These are phyloP conservation scores for Penicillium macrosclerotiorum DNA, from an alignment of 495 filamentous ascomycete species.

Conservation along the genomic window DNA sequence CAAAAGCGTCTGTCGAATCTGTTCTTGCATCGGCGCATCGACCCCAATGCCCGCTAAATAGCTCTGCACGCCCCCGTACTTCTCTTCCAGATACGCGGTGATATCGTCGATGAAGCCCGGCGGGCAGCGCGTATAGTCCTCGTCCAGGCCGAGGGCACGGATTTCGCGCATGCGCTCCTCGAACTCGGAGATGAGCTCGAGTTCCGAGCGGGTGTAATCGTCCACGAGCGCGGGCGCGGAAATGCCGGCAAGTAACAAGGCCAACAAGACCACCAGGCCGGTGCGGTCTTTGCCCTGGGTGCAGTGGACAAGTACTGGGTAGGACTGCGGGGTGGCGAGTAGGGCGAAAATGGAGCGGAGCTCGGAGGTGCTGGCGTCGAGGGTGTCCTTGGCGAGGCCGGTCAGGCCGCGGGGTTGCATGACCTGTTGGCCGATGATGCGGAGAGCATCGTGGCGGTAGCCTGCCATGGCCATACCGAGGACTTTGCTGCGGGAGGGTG, in stretches of 20 bases:
- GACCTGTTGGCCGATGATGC: slow-evolving; percentile 63
- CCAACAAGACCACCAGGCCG: slow-evolving; percentile 65
- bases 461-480: slow-evolving; percentile 59
- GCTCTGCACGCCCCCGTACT: slow-evolving; percentile 59
- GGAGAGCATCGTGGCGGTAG: slow-evolving; percentile 64
- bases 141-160: slow-evolving; percentile 60
- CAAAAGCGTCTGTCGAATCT: slow-evolving; percentile 29
- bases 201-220: slow-evolving; percentile 67
- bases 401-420: slow-evolving; percentile 67
- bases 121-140: slow-evolving; percentile 66
- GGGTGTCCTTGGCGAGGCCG: slow-evolving; percentile 62
- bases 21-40: slow-evolving; percentile 32
- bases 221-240: slow-evolving; percentile 53
- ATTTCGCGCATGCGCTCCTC: slow-evolving; percentile 67
- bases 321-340: slow-evolving; percentile 42
- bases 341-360: slow-evolving; percentile 57
- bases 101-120: slow-evolving; percentile 52
- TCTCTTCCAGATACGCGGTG: slow-evolving; percentile 45
- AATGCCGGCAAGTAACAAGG: slow-evolving; percentile 57
- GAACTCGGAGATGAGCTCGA: slow-evolving; percentile 58
- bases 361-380: slow-evolving; percentile 61
- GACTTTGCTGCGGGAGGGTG: slow-evolving; percentile 45
- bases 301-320: slow-evolving; percentile 72
- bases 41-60: slow-evolving; percentile 64
- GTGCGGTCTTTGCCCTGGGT: slow-evolving; percentile 89